Conservation (phyloP, 352 stramenopile genomes). For the Phytophthora brassicae region DNA sequence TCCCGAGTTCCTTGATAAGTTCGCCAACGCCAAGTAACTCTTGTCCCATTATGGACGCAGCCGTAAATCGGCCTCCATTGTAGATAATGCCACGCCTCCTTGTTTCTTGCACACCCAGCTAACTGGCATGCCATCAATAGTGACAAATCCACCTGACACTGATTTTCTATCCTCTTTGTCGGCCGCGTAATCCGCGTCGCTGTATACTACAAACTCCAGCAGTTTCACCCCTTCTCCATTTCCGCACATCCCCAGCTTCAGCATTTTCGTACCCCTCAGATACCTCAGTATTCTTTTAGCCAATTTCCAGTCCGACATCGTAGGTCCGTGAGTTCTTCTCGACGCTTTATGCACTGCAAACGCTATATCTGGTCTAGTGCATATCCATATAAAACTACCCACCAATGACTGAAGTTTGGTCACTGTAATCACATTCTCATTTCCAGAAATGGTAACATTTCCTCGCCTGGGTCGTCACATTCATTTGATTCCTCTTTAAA, state of each 20-base stretch:
- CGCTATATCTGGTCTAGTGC: not conserved
- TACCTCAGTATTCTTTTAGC: constrained; percentile 19
- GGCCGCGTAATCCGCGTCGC: constrained; percentile 25
- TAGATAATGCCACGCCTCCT: constrained; percentile 9
- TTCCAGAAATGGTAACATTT: too few relatives aligned
- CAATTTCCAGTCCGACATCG: not conserved
- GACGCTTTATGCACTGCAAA: too few relatives aligned
- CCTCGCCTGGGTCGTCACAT: too few relatives aligned
- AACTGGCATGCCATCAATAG: constrained; percentile 11
- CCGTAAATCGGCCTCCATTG: constrained; percentile 23
- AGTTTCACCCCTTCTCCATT: not conserved
- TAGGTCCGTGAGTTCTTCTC: too few relatives aligned
- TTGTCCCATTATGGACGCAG: not conserved
- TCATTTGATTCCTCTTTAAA: too few relatives aligned
- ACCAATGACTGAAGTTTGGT: not conserved
- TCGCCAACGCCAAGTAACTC: constrained; percentile 18
- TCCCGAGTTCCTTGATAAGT: too few relatives aligned
- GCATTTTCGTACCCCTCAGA: not conserved
- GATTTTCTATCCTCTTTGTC: constrained; percentile 29
- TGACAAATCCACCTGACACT: constrained; percentile 13
- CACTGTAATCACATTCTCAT: not conserved
- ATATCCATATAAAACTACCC: not conserved
- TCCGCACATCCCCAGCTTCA: constrained; percentile 11
- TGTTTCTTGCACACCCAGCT: constrained; percentile 18
- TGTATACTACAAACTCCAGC: constrained; percentile 14